Base-by-base conservation (phyloP, 2,329 filamentous ascomycete species). In the Trichoderma simmonsii region DNA sequence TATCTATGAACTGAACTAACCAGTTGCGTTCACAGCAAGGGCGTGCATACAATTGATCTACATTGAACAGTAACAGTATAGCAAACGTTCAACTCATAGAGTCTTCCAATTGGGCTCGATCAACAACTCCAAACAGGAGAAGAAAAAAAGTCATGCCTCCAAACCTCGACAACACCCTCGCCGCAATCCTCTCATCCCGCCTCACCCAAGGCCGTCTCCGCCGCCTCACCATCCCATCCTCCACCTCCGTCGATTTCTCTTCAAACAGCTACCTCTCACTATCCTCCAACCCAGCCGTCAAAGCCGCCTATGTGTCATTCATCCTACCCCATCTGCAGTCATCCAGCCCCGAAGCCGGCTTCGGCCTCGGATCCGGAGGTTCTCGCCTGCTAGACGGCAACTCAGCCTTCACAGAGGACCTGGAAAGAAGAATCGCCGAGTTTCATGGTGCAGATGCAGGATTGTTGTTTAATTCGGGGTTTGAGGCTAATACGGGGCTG, bases 181-280 rank as follows among this genome's bases (percentile, higher is more conserved):
- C 73, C 21, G 72, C 75, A 8, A 73, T 78, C 21, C 77, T 83
- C 54, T 71, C 73, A 30, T 76, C 76, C 14, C 80, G 81, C 9
- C 74, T 79, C 11, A 56, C 77, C 5, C 78, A 80, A 18, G 80
- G 79, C 12, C 82, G 80, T 67, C 80, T 86, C 8, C 84, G 86
- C n/a, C 79, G 77, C 6, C 78, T 88, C 21, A 86, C 81, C 1
- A 79, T 92, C 4, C 88, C 91, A 3, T 91, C 91, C 0, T 86
- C 91, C 1, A 89, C 86, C 24, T 91, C 89, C 26, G 88, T 90
- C 63, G 93, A 97, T 81, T 92, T 97, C 77, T 91, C 91, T 26
- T 95, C 93, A 77, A 91, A 94, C 79, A 89, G 88, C 70, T 92
- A 96, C 78, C 93, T 97, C 72, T 94, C 94, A 63, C 91, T 95